Conservation (phyloP, 2,329 filamentous ascomycete genomes). For the Xylariales sp. region DNA sequence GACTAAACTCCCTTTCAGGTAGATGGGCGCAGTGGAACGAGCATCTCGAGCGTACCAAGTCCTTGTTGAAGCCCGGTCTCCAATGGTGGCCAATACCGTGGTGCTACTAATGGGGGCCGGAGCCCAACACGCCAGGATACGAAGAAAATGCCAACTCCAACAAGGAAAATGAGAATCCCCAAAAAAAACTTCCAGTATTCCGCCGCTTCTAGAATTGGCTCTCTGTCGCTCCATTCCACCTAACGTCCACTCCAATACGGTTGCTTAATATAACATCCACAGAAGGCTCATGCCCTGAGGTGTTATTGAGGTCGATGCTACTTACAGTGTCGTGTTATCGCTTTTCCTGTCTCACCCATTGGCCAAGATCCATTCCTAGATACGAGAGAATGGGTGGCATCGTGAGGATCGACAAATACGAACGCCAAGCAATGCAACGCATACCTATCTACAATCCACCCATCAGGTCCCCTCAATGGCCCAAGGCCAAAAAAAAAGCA, state of each 20-base stretch:
- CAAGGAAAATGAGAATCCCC: no score
- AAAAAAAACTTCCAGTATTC: no score
- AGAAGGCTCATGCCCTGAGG: not conserved
- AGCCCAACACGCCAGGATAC: no score
- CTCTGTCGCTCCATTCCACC: not conserved
- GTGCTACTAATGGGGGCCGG: no score
- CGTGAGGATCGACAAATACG: constrained; percentile 35
- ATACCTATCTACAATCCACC: not conserved
- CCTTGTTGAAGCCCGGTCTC: no score
- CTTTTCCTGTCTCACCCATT: constrained; percentile 12
- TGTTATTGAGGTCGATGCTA: not conserved
- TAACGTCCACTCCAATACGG: not conserved
- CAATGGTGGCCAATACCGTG: no score
- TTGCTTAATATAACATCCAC: not conserved
- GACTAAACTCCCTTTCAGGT: no score
- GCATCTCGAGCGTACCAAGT: no score
- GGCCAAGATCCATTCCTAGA: not conserved
- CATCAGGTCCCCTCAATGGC: not conserved
- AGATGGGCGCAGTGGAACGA: no score
- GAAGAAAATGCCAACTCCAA: no score
- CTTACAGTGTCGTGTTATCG: no score
- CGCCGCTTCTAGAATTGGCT: not conserved
- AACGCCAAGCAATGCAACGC: constrained; percentile 33
- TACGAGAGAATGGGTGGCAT: not conserved
- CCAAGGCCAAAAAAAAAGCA: not conserved